Base-by-base conservation (phyloP, 257 asterid species). In the Nicotiana attenuata region DNA sequence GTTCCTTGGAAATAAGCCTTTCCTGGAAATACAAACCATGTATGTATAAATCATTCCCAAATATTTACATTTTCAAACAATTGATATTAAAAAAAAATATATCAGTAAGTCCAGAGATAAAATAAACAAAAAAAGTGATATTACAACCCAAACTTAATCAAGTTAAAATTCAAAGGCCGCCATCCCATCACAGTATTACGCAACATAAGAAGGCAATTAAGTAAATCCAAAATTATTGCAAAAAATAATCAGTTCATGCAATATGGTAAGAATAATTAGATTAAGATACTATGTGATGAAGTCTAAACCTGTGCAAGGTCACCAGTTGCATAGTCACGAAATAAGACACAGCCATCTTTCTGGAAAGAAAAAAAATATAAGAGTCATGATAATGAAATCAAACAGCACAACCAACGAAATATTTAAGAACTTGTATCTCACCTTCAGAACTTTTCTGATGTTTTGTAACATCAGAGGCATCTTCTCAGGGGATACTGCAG, bases 401-500 rank as follows among this genome's bases (percentile, higher is more conserved):
- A 53, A 83, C 57, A 13, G 41, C 38, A 65, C 56, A 52, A 16
- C n/a, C 65, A 80, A 65, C 2, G 2, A 80, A 59, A 80, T 41
- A 29, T 15, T 50, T 52, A 52, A 19, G 67, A 52, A 24, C 78
- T 16, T 3, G 24, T 28, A 65, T 17, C 47, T 81, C 79, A 88
- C 99, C 98, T 96, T 94, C 83, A 96, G 97, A 89, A 93, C 85
- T 87, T 90, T 96, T 75, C 87, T 84, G 89, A 96, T 89, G 85
- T 96, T 96, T 81, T 94, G 93, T 84, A 93, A 80, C 83, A 83
- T 97, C 22, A 31, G 29, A 60, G 94, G 88, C 99, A 96, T 96
- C 91, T 94, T 96, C 84, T 91, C 95, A 2, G 99, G 99, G 76
- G 97, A 92, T 60, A 96, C 97, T 92, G 99, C 98, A 89, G 99